Percentiles rank a stretch among this genome's conserved stretches.
Conservation (phyloP, 106 monocot species). For the Ottelia alismoides region DNA sequence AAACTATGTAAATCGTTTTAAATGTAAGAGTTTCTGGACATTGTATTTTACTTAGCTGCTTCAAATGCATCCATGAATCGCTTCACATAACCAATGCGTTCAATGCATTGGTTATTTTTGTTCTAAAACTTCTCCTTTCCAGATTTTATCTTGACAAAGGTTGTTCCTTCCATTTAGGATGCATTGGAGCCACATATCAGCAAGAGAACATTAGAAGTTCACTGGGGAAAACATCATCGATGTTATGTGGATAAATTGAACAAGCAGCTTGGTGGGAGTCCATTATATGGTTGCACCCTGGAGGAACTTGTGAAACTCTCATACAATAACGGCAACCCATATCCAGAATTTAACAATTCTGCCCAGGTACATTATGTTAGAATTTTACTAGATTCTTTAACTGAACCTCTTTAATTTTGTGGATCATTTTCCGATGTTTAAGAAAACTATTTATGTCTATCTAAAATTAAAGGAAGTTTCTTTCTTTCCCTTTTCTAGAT, state of each 20-base stretch:
- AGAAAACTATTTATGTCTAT: no score
- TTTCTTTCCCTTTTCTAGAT: no score
- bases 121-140: neutral
- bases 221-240: conserved; percentile 80
- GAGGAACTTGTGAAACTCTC: conserved; percentile 75
- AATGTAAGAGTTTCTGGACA: neutral
- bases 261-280: conserved; percentile 58
- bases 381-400: no score
- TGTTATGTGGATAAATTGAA: conserved; percentile 76
- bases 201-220: conserved; percentile 67
- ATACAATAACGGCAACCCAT: conserved; percentile 94
- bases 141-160: no score
- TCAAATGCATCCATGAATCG: neutral
- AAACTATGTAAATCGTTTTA: neutral
- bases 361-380: no score
- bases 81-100: neutral
- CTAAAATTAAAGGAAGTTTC: no score
- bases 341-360: conserved; percentile 88
- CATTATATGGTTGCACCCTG: conserved; percentile 74
- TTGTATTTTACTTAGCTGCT: neutral
- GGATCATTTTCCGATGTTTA: no score
- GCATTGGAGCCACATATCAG: conserved; percentile 96
- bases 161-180: conserved; percentile 50
- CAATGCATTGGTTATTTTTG: neutral
- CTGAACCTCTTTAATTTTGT: no score